Conservation (phyloP, 805 yeast genomes). For the Starmerella scarabaei region DNA sequence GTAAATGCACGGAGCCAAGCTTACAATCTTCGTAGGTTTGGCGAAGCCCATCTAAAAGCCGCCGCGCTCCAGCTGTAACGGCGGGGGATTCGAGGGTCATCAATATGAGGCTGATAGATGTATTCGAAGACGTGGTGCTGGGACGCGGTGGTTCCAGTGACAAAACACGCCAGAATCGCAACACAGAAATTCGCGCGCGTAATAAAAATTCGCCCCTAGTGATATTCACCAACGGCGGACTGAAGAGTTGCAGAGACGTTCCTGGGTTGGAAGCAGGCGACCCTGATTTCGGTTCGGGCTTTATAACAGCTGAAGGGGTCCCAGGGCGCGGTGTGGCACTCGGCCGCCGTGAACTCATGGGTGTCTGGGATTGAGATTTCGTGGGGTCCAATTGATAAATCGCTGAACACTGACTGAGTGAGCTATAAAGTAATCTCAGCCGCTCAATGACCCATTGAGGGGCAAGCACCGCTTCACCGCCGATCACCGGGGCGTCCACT, state of each 20-base stretch:
- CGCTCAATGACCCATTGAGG: constrained; percentile 5
- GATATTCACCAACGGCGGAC: constrained; percentile 26
- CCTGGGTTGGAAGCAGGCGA: not conserved
- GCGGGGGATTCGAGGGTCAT: constrained; percentile 18
- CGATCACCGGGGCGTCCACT: constrained; percentile 7
- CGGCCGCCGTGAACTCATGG: not conserved
- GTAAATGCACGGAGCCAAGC: constrained; percentile 25
- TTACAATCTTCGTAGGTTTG: constrained; percentile 27
- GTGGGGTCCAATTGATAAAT: not conserved
- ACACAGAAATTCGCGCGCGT: constrained; percentile 28
- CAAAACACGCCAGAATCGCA: constrained; percentile 31
- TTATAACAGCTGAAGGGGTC: not conserved
- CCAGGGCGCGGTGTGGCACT: not conserved
- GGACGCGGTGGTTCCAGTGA: constrained; percentile 25
- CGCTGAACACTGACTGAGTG: constrained; percentile 2
- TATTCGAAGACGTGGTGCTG: no score
- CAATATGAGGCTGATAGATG: constrained; percentile 21
- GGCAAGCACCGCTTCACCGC: constrained; percentile 6
- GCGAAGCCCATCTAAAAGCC: constrained; percentile 22
- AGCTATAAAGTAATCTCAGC: constrained; percentile 3
- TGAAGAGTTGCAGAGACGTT: constrained; percentile 18
- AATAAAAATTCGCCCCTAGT: constrained; percentile 22
- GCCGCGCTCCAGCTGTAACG: constrained; percentile 5
- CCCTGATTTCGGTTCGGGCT: no score
- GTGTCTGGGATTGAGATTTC: not conserved